A percentile compares a stretch with the other conserved stretches of the same genome.
Conservation (phyloP, 805 yeast species). For the Starmerella sirachaensis region DNA sequence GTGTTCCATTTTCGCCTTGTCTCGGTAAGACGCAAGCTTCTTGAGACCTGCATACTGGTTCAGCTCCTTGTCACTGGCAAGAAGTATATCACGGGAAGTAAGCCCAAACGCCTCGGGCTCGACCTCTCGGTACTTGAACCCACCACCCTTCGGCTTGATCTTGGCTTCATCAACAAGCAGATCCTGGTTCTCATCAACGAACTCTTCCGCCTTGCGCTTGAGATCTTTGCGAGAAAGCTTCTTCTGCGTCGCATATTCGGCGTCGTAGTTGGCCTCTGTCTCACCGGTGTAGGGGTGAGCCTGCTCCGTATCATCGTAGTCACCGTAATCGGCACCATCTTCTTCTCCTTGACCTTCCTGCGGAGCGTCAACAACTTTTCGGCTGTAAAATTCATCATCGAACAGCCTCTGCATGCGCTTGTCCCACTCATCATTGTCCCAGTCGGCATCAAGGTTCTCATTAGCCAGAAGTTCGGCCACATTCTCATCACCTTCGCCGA, state of each 20-base stretch:
- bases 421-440: slow-evolving; percentile 88
- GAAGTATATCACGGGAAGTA: slow-evolving; percentile 68
- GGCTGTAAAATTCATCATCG: slow-evolving; percentile 69
- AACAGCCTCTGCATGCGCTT: slow-evolving; percentile 70
- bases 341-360: slow-evolving; percentile 22
- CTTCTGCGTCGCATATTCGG: neutral
- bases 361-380: slow-evolving; percentile 27
- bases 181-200: slow-evolving; percentile 63
- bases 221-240: slow-evolving; percentile 53
- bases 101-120: slow-evolving; percentile 90
- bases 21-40: slow-evolving; percentile 86
- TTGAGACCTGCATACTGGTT: slow-evolving; percentile 79
- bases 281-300: slow-evolving; percentile 24
- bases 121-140: slow-evolving; percentile 87
- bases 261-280: slow-evolving; percentile 22
- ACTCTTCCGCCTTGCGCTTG: slow-evolving; percentile 56
- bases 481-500: slow-evolving; percentile 44
- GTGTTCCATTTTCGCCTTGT: slow-evolving; percentile 53
- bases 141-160: slow-evolving; percentile 32
- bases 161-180: slow-evolving; percentile 53
- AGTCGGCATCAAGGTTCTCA: slow-evolving; percentile 71
- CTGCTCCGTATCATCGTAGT: slow-evolving; percentile 20
- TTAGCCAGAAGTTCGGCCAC: slow-evolving; percentile 59
- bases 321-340: slow-evolving; percentile 15
- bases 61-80: slow-evolving; percentile 78